Conservation (phyloP, 108 stramenopile species). For the Stephanodiscus triporus region DNA sequence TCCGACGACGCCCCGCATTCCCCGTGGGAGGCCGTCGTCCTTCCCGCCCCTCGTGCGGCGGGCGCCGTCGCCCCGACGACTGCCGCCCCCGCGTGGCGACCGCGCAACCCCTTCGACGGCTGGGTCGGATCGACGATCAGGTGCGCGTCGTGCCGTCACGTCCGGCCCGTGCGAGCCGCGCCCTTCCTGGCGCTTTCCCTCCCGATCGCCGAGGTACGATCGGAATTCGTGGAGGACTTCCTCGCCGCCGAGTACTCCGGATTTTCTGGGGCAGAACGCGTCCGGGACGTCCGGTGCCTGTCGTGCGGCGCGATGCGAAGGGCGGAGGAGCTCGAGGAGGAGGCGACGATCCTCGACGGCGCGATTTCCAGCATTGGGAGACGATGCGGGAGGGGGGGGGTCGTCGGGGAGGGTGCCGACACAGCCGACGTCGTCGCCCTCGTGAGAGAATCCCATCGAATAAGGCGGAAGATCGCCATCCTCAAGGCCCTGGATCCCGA, state of each 20-base stretch:
- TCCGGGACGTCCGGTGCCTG: constrained; percentile 78
- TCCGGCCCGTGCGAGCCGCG: constrained; percentile 72
- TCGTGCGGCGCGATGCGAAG: constrained; percentile 63
- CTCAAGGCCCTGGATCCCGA: constrained; percentile 40
- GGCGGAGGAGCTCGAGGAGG: constrained; percentile 58
- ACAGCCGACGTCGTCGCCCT: constrained; percentile 15
- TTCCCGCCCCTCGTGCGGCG: background rate
- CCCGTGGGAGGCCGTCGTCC: background rate
- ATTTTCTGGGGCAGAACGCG: constrained; percentile 62
- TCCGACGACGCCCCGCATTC: too few species aligned
- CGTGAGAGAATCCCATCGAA: constrained; percentile 19
- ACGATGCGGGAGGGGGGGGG: constrained; percentile 1
- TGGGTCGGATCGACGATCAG: constrained; percentile 83
- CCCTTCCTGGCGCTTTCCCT: constrained; percentile 59
- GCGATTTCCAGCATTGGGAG: constrained; percentile 56
- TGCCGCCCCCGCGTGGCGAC: constrained; percentile 12
- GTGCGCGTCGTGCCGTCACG: constrained; percentile 67
- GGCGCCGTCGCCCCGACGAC: background rate
- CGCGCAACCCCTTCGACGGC: constrained; percentile 71
- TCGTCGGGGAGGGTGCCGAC: background rate
- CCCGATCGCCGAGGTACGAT: constrained; percentile 50
- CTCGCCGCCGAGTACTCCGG: constrained; percentile 38
- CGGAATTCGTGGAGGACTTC: constrained; percentile 57
- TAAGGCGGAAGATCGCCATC: constrained; percentile 17
- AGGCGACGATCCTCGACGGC: constrained; percentile 56